Base-by-base conservation (phyloP, 495 filamentous ascomycete species). In the Tuber magnatum region DNA sequence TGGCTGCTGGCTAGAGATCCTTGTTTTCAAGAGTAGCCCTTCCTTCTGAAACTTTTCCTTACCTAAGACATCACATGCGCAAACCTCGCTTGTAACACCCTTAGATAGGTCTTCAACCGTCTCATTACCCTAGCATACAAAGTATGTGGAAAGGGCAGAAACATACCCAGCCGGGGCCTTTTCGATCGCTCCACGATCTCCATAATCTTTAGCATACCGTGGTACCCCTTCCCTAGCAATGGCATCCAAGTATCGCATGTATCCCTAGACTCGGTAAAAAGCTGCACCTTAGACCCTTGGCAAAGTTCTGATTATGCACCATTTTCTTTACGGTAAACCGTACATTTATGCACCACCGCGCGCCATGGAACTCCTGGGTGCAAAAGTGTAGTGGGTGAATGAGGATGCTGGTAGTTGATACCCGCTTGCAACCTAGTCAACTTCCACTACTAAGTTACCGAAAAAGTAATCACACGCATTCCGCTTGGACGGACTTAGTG, bases 171-270 rank as follows among this genome's bases (percentile, higher is more conserved):
- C 91, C 82, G 89, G 94, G 2, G 94, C 94, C 32, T 93, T 93
- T 75, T 94, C 91, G 70, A 97, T 93, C 1, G 93, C 56, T 22
- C 72, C 70, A 22, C 76, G 81, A 73, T 81, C 80, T 4, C 93
- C 93, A 80, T 98, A 94, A 20, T 93, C 94, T 83, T 98, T 98
- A 69, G 94, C 94, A 84, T 95, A 98, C n/a, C n/a, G n/a, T 0
- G 94, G n/a, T n/a, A n/a, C n/a, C n/a, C 94, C 83, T 98, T 98
- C 81, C 97, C 94, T 5, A 98, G 88, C 69, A 98, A 84, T 1
- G 94, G 94, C 41, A 97, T 85, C 94, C 94, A 97, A 0, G 93
- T 98, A 85, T 98, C 94, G 81, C 95, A 94, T 38, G 89, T 86
- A 80, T 94, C 89, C 78, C 89, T 88, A 83, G 93, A 97, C 79